A percentile compares a stretch with the other conserved stretches of the same genome.
Evolutionary conservation across 805 yeast genomes (phyloP).

Genomic region (Sugiyamaella qingdaonensis): DNA sequence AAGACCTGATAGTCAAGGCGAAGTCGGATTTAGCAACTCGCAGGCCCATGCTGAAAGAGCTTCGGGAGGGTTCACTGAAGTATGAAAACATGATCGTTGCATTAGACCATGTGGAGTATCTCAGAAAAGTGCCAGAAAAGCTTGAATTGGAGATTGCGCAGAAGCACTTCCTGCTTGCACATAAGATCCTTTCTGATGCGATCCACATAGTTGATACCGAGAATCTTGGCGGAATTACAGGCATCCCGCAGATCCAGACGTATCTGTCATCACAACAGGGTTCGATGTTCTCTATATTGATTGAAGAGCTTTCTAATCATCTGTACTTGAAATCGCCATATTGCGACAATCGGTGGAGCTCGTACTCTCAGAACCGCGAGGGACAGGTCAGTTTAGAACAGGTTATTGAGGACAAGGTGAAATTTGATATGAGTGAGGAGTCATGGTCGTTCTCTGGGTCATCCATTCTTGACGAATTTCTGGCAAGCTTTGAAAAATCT

Average conservation of each 20-base stretch:
- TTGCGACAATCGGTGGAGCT: conserved; percentile 29
- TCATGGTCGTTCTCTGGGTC: conserved; percentile 23
- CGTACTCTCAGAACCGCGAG: conserved; percentile 23
- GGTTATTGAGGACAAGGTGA: conserved; percentile 24
- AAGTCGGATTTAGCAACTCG: conserved; percentile 49
- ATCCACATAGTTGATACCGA: conserved; percentile 32
- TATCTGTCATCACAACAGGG: conserved; percentile 36
- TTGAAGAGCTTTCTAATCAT: conserved; percentile 72
- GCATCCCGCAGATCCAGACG: conserved; percentile 30
- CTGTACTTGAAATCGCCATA: conserved; percentile 54
- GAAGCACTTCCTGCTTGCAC: conserved; percentile 64
- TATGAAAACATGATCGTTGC: conserved; percentile 68
- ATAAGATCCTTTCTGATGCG: conserved; percentile 47
- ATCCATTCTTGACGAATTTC: conserved; percentile 21
- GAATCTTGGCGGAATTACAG: conserved; percentile 29
- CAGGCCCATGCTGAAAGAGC: conserved; percentile 55
- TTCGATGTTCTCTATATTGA: conserved; percentile 58
- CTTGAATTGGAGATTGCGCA: conserved; percentile 67
- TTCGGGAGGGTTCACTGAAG: conserved; percentile 57
- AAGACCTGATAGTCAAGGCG: conserved; percentile 46
- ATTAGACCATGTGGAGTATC: conserved; percentile 58
- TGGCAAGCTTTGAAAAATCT: conserved; percentile 13
- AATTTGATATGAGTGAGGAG: conserved; percentile 24
- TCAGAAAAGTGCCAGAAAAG: conserved; percentile 54
- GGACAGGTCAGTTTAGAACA: conserved; percentile 20